These are phyloP conservation scores for Tricholoma sp. DNA, from an alignment of 768 basidiomycete genomes.

Conservation along the genomic window DNA sequence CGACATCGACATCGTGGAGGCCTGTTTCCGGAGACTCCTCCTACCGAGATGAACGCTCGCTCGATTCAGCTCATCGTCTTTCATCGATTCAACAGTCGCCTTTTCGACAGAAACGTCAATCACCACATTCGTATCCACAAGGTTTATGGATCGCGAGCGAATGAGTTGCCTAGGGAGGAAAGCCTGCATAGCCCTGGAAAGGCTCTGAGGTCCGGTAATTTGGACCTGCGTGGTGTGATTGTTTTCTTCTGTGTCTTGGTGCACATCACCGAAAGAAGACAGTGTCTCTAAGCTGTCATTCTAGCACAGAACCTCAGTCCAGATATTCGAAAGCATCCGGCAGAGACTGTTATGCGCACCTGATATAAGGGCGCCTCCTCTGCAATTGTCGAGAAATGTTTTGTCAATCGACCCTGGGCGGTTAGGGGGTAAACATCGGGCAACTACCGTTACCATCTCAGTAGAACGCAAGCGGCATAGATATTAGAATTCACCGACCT, in stretches of 20 bases:
- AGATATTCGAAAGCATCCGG: not conserved
- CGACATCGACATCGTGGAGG: slow-evolving; percentile 28
- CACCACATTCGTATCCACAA: slow-evolving; percentile 29
- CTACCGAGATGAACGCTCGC: slow-evolving; percentile 30
- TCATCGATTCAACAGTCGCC: slow-evolving; percentile 32
- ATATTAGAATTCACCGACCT: slow-evolving; percentile 32
- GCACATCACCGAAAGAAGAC: slow-evolving; percentile 33
- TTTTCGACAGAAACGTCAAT: slow-evolving; percentile 47
- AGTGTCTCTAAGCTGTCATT: slow-evolving; percentile 41
- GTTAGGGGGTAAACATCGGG: slow-evolving; percentile 19
- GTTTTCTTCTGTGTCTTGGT: slow-evolving; percentile 36
- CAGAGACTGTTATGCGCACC: slow-evolving; percentile 31
- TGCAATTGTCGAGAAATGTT: slow-evolving; percentile 32
- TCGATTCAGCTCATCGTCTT: slow-evolving; percentile 21
- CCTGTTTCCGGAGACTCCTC: slow-evolving; percentile 27
- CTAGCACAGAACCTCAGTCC: slow-evolving; percentile 20
- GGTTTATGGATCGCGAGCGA: slow-evolving; percentile 35
- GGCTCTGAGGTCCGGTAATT: slow-evolving; percentile 37
- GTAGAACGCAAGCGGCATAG: slow-evolving; percentile 11
- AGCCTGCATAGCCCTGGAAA: slow-evolving; percentile 36
- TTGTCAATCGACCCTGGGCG: slow-evolving; percentile 25
- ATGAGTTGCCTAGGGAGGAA: slow-evolving; percentile 43
- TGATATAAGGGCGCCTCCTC: slow-evolving; percentile 46
- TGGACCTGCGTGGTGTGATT: slow-evolving; percentile 45
- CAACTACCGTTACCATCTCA: slow-evolving; percentile 13